phyloP scores from a whole-genome alignment of 257 asterid genomes.

The Paraleonurus japonicus region DNA sequence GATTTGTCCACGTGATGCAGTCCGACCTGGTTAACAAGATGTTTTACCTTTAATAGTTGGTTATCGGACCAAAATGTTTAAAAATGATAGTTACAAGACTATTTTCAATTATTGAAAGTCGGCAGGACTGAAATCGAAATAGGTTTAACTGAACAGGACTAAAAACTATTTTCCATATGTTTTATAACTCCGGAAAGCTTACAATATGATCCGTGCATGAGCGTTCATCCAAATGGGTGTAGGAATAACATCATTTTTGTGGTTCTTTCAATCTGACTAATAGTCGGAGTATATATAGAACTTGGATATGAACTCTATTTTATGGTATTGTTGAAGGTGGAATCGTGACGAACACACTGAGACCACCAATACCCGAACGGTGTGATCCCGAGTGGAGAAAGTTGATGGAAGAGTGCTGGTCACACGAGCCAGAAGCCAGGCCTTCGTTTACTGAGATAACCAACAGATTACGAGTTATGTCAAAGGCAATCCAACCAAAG shows the following conservation, averaged over 20 bases:
- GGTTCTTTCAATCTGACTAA: neutral
- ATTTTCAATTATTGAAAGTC: no score
- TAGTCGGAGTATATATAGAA: neutral
- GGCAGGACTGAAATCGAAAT: no score
- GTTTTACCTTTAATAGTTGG: no score
- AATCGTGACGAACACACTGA: constrained; percentile 71
- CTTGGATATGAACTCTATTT: constrained; percentile 34
- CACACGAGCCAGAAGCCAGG: constrained; percentile 66
- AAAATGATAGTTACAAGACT: no score
- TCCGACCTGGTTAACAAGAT: no score
- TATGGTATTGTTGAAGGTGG: constrained; percentile 65
- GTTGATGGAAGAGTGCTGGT: constrained; percentile 96
- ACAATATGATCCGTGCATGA: neutral
- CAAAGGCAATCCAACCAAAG: constrained; percentile 61
- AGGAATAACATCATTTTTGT: neutral
- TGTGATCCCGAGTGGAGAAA: constrained; percentile 81
- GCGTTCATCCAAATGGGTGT: neutral
- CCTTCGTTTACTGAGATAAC: constrained; percentile 89
- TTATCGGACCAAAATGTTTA: no score
- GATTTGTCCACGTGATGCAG: no score
- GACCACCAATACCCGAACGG: constrained; percentile 81
- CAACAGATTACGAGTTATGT: constrained; percentile 64
- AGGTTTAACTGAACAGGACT: no score
- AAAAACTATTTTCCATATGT: no score
- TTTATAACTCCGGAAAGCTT: neutral